Conservation (phyloP, 1,284 basidiomycete species). For the Papiliotrema nemorosa region DNA sequence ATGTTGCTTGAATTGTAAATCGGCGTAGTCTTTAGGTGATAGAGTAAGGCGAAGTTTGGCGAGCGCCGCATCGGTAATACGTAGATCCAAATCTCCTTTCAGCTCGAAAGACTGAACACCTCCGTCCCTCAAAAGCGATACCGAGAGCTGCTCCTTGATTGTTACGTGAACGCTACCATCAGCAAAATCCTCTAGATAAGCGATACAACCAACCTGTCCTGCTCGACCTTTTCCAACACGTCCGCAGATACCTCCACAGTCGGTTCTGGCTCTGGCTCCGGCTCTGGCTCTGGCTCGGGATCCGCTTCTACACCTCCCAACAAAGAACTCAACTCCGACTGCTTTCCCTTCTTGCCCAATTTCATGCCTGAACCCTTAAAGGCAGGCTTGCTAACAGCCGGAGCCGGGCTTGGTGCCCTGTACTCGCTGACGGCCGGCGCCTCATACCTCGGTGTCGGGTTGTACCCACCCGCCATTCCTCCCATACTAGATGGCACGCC, state of each 20-base stretch:
- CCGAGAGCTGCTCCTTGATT: constrained; percentile 77
- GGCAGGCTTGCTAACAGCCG: constrained; percentile 61
- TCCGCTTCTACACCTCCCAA: constrained; percentile 70
- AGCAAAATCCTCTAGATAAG: constrained; percentile 6
- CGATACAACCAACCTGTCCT: constrained; percentile 61
- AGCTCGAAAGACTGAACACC: constrained; percentile 85
- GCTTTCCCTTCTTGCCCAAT: constrained; percentile 86
- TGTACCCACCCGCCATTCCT: constrained; percentile 54
- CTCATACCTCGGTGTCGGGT: constrained; percentile 67
- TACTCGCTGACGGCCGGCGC: constrained; percentile 44
- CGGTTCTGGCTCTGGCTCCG: constrained; percentile 56
- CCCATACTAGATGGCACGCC: constrained; percentile 55
- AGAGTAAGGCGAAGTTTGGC: constrained; percentile 74
- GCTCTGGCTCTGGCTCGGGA: constrained; percentile 53
- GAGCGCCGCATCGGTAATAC: constrained; percentile 70
- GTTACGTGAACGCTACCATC: constrained; percentile 70
- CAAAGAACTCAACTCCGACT: constrained; percentile 79
- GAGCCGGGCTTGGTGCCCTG: constrained; percentile 47
- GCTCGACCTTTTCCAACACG: constrained; percentile 71
- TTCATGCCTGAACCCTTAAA: constrained; percentile 99
- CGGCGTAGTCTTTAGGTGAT: constrained; percentile 61
- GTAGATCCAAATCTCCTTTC: constrained; percentile 90
- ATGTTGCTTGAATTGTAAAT: constrained; percentile 92
- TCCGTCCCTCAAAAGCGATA: constrained; percentile 82
- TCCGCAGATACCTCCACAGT: constrained; percentile 52